Base-by-base conservation (phyloP, 2,329 filamentous ascomycete species). In the Raffaelea arxii region DNA sequence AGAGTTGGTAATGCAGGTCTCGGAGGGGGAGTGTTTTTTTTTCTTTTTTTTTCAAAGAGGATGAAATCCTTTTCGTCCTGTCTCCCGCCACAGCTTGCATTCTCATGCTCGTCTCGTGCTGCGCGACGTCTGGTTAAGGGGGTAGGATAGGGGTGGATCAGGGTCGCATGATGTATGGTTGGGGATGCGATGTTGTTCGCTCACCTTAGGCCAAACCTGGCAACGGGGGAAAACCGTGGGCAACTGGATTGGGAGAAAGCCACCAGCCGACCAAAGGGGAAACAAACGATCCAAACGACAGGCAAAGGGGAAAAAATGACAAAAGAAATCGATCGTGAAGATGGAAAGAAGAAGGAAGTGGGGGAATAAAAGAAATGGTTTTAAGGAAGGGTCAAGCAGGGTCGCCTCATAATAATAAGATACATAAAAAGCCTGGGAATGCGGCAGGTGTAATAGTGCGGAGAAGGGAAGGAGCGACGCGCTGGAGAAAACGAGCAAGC, bases 391-490 rank as follows among this genome's bases (percentile, higher is more conserved):
- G n/a, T n/a, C n/a, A n/a, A n/a, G n/a, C n/a, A n/a, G n/a, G n/a
- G n/a, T n/a, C n/a, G n/a, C n/a, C n/a, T n/a, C n/a, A n/a, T n/a
- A n/a, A n/a, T n/a, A n/a, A n/a, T n/a, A n/a, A n/a, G n/a, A n/a
- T n/a, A n/a, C n/a, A n/a, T n/a, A n/a, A n/a, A n/a, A n/a, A n/a
- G n/a, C n/a, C n/a, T n/a, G n/a, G n/a, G n/a, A n/a, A n/a, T n/a
- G n/a, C n/a, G n/a, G n/a, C n/a, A n/a, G n/a, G n/a, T n/a, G n/a
- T n/a, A n/a, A n/a, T 10, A 43, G 24, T 9, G 24, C 41, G 14
- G 22, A 25, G 30, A 47, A 32, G 43, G 46, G 46, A 50, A 53
- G 46, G 44, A 49, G 32, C 44, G 46, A 50, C 43, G 48, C 48
- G 48, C 44, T 41, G 38, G 48, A 46, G 43, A 46, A 39, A 25